Evolutionary conservation across 2,329 filamentous ascomycete species (phyloP).

Genomic region (Colletotrichum sp.): DNA sequence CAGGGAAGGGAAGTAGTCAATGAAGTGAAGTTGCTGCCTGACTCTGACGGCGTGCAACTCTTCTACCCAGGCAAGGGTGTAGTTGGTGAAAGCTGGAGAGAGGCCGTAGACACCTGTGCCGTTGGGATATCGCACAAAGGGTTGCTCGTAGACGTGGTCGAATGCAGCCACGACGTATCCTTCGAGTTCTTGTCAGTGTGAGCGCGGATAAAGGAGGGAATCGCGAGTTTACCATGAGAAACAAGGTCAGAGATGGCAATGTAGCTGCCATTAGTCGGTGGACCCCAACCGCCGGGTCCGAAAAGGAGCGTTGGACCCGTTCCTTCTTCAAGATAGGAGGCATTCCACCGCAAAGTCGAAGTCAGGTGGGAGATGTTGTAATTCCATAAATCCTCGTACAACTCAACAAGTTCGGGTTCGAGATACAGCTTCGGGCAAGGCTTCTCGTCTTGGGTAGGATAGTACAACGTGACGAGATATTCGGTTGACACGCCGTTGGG

Average conservation of each 20-base stretch:
- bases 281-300: constrained; percentile 13
- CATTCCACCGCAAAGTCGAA: constrained; percentile 11
- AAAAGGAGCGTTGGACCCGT: constrained; percentile 15
- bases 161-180: constrained; percentile 30
- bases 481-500: constrained; percentile 12
- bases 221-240: constrained; percentile 1
- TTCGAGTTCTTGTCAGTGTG: constrained; percentile 16
- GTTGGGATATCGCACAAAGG: constrained; percentile 31
- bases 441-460: constrained; percentile 4
- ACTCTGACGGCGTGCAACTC: constrained; percentile 23
- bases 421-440: constrained; percentile 7
- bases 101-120: constrained; percentile 28
- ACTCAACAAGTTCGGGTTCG: constrained; percentile 11
- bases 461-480: constrained; percentile 20
- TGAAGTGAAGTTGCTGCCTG: constrained; percentile 24
- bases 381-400: neutral
- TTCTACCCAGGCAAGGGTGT: neutral
- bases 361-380: constrained; percentile 17
- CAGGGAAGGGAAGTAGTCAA: constrained; percentile 22
- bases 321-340: neutral
- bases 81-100: neutral
- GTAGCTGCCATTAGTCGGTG: constrained; percentile 9
- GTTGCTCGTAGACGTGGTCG: constrained; percentile 32
- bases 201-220: accelerated
- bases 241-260: constrained; percentile 14